phyloP scores from a whole-genome alignment of 2,329 filamentous ascomycete genomes.

The Pseudocercospora fuligena region DNA sequence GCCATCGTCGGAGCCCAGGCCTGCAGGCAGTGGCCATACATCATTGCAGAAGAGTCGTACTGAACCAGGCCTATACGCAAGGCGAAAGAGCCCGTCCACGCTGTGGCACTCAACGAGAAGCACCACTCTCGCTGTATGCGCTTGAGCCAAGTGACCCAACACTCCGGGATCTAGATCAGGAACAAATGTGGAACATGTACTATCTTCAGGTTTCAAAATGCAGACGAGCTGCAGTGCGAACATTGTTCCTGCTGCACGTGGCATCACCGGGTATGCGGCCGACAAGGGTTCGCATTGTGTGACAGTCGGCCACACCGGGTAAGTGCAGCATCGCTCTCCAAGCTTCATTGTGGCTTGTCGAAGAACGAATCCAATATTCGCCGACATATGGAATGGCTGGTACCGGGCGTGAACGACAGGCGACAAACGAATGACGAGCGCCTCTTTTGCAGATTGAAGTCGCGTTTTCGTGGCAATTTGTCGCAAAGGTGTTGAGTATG shows the following conservation, averaged over 20 bases:
- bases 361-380: slow-evolving; percentile 12
- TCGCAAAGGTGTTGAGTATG: not conserved
- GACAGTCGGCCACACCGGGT: slow-evolving; percentile 7
- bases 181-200: slow-evolving; percentile 10
- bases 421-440: not conserved
- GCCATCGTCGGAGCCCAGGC: slow-evolving; percentile 13
- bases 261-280: slow-evolving; percentile 5
- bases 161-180: not conserved
- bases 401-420: slow-evolving; percentile 1
- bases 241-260: slow-evolving; percentile 28
- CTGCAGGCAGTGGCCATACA: slow-evolving; percentile 13
- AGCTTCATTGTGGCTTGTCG: not conserved
- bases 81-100: slow-evolving; percentile 1
- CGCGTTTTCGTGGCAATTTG: not conserved
- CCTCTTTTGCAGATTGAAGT: not conserved
- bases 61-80: not conserved
- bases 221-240: slow-evolving; percentile 20
- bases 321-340: not conserved
- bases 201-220: slow-evolving; percentile 9
- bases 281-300: slow-evolving; percentile 8
- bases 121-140: not conserved
- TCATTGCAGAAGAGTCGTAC: not conserved
- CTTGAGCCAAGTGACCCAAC: not conserved
- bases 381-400: not conserved
- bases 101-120: slow-evolving; percentile 9